Evolutionary conservation across 2,329 filamentous ascomycete genomes (phyloP).

Genomic region (Chlorencoelia australis): DNA sequence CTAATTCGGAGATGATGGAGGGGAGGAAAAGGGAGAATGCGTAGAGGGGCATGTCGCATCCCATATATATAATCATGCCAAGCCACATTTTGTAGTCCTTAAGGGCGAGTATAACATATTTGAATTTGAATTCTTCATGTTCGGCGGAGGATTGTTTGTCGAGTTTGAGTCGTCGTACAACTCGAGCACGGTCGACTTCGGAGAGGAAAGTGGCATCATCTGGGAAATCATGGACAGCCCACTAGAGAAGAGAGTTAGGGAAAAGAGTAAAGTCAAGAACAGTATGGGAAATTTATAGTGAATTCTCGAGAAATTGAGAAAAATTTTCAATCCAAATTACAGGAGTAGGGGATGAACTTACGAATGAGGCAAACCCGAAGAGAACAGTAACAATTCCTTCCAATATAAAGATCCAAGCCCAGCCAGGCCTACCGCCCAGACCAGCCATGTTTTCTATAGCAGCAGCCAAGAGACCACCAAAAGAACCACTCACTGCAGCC

Average conservation of each 20-base stretch:
- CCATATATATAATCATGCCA: slow-evolving; percentile 70
- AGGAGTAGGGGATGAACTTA: too few relatives aligned
- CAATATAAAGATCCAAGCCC: slow-evolving; percentile 59
- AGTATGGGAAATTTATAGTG: too few relatives aligned
- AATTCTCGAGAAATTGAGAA: too few relatives aligned
- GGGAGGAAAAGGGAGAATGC: slow-evolving; percentile 71
- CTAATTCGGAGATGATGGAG: slow-evolving; percentile 57
- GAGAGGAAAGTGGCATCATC: slow-evolving; percentile 65
- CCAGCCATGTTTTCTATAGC: slow-evolving; percentile 63
- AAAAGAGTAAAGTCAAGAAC: too few relatives aligned
- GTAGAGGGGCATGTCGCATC: slow-evolving; percentile 61
- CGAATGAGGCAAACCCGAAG: slow-evolving; percentile 56
- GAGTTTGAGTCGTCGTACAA: slow-evolving; percentile 56
- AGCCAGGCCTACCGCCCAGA: slow-evolving; percentile 44
- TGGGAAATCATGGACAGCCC: slow-evolving; percentile 76
- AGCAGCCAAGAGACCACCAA: slow-evolving; percentile 64
- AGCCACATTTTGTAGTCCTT: slow-evolving; percentile 80
- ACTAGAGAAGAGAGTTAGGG: too few relatives aligned
- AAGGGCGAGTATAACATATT: slow-evolving; percentile 61
- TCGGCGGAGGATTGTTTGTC: slow-evolving; percentile 68
- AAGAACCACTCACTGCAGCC: slow-evolving; percentile 68
- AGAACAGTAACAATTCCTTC: slow-evolving; percentile 62
- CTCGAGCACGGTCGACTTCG: slow-evolving; percentile 57
- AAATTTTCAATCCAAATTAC: too few relatives aligned
- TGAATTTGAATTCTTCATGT: slow-evolving; percentile 64